phyloP scores from a whole-genome alignment of 768 basidiomycete species.

The Gloeopeniophorella convolvens region DNA sequence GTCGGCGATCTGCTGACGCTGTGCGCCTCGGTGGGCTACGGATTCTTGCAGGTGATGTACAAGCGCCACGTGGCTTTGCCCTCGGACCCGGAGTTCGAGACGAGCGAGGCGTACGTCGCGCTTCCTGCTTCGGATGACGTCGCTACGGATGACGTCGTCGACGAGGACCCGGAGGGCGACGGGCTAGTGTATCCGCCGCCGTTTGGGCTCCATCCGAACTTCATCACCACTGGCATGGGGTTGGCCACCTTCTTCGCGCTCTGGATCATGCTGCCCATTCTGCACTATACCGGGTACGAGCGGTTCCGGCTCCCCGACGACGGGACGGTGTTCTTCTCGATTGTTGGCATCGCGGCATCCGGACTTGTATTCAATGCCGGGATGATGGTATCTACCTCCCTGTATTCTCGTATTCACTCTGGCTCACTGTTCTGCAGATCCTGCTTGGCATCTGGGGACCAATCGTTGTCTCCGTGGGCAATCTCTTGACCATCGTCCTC shows the following conservation, averaged over 20 bases:
- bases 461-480: constrained; percentile 81
- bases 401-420: background rate
- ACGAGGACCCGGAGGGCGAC: constrained; percentile 5
- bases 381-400: constrained; percentile 56
- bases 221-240: constrained; percentile 77
- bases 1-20: constrained; percentile 72
- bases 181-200: constrained; percentile 49
- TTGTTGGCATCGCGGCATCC: constrained; percentile 60
- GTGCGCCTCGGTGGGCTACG: constrained; percentile 63
- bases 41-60: constrained; percentile 79
- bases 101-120: constrained; percentile 39
- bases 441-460: constrained; percentile 85
- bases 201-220: constrained; percentile 80
- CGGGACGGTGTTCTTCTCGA: constrained; percentile 38
- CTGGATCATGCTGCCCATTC: constrained; percentile 73
- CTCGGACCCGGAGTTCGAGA: constrained; percentile 47
- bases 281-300: constrained; percentile 63
- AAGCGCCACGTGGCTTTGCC: constrained; percentile 71
- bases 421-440: constrained; percentile 39
- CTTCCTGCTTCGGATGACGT: constrained; percentile 36
- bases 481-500: constrained; percentile 89
- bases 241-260: constrained; percentile 63
- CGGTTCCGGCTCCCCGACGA: constrained; percentile 58
- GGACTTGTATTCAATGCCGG: constrained; percentile 83
- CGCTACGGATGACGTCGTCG: constrained; percentile 21